Conservation (phyloP, 2,329 filamentous ascomycete genomes). For the Aspergillus chevalieri region DNA sequence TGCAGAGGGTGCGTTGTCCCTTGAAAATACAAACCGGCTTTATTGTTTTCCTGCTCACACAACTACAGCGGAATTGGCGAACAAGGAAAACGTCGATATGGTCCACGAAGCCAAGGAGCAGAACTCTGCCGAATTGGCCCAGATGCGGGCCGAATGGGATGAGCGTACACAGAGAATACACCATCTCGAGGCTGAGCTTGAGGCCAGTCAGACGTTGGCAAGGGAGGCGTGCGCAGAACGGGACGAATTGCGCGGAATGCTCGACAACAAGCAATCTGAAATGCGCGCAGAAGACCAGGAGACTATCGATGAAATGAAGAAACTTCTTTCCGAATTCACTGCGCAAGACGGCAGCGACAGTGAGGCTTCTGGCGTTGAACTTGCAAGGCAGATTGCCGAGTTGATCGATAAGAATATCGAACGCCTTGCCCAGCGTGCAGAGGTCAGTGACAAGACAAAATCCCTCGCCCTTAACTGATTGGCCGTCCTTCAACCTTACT, state of each 20-base stretch:
- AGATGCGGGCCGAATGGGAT: slow-evolving; percentile 30
- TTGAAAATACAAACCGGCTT: background rate
- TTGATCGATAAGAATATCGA: slow-evolving; percentile 52
- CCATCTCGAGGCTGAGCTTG: slow-evolving; percentile 34
- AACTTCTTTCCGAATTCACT: slow-evolving; percentile 35
- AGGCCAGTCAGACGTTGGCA: slow-evolving; percentile 33
- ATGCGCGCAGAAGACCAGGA: slow-evolving; percentile 37
- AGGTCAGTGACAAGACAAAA: slow-evolving; percentile 27
- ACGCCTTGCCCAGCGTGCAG: slow-evolving; percentile 36
- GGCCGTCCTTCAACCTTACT: slow-evolving; percentile 4
- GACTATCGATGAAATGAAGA: slow-evolving; percentile 37
- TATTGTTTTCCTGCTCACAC: slow-evolving; percentile 14
- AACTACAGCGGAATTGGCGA: slow-evolving; percentile 27
- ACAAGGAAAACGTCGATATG: slow-evolving; percentile 34
- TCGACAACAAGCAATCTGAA: slow-evolving; percentile 34
- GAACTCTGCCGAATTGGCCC: slow-evolving; percentile 28
- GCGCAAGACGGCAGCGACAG: slow-evolving; percentile 27
- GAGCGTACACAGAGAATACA: slow-evolving; percentile 28
- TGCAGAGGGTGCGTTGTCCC: slow-evolving; percentile 27
- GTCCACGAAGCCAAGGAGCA: slow-evolving; percentile 32
- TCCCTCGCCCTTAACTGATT: background rate
- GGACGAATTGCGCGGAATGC: slow-evolving; percentile 33
- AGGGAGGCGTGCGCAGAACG: slow-evolving; percentile 34
- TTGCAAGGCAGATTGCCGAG: slow-evolving; percentile 43
- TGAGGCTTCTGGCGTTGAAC: slow-evolving; percentile 27